These are phyloP conservation scores for Gyrodon lividus DNA, from an alignment of 768 basidiomycete genomes.

Conservation along the genomic window DNA sequence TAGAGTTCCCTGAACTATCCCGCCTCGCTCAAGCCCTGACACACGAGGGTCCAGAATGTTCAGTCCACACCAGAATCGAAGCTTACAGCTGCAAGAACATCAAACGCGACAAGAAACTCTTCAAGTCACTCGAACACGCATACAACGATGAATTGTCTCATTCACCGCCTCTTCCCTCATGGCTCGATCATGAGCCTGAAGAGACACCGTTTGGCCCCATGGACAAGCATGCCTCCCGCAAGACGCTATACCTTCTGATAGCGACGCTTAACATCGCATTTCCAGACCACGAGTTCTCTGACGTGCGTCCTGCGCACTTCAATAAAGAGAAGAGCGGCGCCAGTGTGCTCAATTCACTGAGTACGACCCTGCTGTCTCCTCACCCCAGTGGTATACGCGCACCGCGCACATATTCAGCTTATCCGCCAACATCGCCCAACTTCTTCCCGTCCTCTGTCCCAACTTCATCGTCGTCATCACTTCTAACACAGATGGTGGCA, in stretches of 20 bases:
- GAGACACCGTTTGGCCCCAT: slow-evolving; percentile 90
- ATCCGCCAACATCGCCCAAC: slow-evolving; percentile 69
- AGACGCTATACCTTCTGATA: slow-evolving; percentile 94
- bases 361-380: slow-evolving; percentile 77
- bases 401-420: slow-evolving; percentile 83
- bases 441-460: slow-evolving; percentile 77
- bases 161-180: slow-evolving; percentile 83
- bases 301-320: slow-evolving; percentile 88
- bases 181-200: slow-evolving; percentile 69
- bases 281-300: slow-evolving; percentile 96
- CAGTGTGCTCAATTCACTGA: slow-evolving; percentile 78
- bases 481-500: slow-evolving; percentile 51
- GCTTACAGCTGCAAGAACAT: slow-evolving; percentile 98
- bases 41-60: slow-evolving; percentile 84
- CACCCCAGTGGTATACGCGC: slow-evolving; percentile 63
- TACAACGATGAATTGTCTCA: slow-evolving; percentile 75
- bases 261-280: slow-evolving; percentile 96
- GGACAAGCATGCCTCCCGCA: slow-evolving; percentile 78
- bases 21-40: slow-evolving; percentile 76
- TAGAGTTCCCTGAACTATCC: slow-evolving; percentile 78
- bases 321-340: slow-evolving; percentile 75
- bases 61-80: slow-evolving; percentile 90
- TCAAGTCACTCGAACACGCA: slow-evolving; percentile 85
- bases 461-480: slow-evolving; percentile 68
- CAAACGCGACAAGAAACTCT: slow-evolving; percentile 94